Conservation (phyloP, 306 rosid species). For the Cucumis hystrix region DNA sequence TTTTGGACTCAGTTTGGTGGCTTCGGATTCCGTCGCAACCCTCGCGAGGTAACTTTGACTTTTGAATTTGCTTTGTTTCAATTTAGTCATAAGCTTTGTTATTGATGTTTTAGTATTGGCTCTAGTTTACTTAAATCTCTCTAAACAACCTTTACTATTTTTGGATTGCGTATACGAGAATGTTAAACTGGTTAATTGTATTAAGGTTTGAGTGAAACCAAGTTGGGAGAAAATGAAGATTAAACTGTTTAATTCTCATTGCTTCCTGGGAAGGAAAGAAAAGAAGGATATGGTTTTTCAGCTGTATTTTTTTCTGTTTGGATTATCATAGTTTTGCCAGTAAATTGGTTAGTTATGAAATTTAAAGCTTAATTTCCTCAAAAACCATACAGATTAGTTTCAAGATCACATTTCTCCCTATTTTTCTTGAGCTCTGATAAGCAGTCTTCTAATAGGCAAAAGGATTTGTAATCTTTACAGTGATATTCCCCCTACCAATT, state of each 20-base stretch:
- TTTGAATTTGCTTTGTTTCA: not conserved
- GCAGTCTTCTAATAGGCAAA: not conserved
- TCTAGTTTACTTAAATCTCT: not conserved
- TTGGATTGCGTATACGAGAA: not conserved
- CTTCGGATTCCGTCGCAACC: slow-evolving; percentile 13
- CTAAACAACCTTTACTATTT: not conserved
- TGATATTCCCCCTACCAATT: not conserved
- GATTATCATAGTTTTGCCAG: not conserved
- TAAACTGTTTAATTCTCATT: not conserved
- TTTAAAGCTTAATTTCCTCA: not conserved
- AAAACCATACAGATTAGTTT: not conserved
- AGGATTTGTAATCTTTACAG: not conserved
- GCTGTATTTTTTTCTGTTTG: not conserved
- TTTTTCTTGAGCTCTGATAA: not conserved
- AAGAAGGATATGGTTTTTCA: not conserved
- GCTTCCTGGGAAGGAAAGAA: not conserved
- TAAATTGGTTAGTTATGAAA: not conserved
- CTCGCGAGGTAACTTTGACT: slow-evolving; percentile 18
- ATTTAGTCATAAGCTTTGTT: not conserved
- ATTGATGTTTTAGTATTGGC: not conserved
- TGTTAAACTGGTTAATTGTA: not conserved
- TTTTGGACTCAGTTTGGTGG: slow-evolving; percentile 3
- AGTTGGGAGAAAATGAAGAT: not conserved
- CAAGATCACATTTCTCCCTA: not conserved
- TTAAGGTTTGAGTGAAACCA: not conserved